Evolutionary conservation across 2,329 filamentous ascomycete species (phyloP).

Genomic region (Chalaropsis thielavioides): DNA sequence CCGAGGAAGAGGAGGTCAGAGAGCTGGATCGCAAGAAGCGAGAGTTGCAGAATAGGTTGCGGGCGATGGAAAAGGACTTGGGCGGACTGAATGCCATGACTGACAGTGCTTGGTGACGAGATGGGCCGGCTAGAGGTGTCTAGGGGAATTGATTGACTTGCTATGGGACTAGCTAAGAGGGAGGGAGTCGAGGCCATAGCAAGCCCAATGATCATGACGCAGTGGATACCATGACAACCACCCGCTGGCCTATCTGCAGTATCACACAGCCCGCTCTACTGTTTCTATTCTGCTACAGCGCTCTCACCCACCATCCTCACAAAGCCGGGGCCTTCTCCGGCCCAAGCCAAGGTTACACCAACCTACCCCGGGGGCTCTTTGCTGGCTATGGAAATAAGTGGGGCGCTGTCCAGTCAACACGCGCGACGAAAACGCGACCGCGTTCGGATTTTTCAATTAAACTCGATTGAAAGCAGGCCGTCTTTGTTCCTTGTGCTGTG

Average conservation of each 20-base stretch:
- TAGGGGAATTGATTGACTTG: background rate
- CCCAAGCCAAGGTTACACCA: background rate
- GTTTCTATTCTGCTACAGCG: too few relatives aligned
- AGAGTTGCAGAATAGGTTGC: slow-evolving; percentile 39
- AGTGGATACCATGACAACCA: too few relatives aligned
- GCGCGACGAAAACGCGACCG: background rate
- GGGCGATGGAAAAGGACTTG: slow-evolving; percentile 41
- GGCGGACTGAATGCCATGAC: slow-evolving; percentile 40
- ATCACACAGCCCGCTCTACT: too few relatives aligned
- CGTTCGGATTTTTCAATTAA: background rate
- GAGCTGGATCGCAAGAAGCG: slow-evolving; percentile 42
- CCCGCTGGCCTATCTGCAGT: too few relatives aligned
- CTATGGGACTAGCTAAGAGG: too few relatives aligned
- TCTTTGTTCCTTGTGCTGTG: background rate
- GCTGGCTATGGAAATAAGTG: background rate
- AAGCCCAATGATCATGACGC: too few relatives aligned
- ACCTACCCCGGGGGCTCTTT: background rate
- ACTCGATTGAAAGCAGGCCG: background rate
- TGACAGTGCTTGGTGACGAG: slow-evolving; percentile 18
- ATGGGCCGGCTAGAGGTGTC: background rate
- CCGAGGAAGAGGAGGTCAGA: slow-evolving; percentile 52
- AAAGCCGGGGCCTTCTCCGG: background rate
- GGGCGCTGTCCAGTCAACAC: background rate
- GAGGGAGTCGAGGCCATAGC: background rate
- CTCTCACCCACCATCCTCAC: too few relatives aligned